These are phyloP conservation scores for Backusella westeae DNA, from an alignment of 192 early-diverging fungal species.

Conservation along the genomic window DNA sequence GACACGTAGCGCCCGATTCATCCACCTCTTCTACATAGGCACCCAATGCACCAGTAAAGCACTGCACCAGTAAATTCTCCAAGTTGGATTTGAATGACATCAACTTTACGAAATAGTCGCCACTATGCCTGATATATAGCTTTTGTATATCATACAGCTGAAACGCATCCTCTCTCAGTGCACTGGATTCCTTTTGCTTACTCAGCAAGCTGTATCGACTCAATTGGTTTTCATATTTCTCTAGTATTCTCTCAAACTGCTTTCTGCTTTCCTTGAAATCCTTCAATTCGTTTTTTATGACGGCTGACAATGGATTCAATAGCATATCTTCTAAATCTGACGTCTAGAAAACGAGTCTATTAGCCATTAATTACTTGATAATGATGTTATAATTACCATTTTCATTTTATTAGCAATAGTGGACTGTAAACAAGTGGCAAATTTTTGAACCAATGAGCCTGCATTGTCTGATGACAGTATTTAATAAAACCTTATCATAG, in stretches of 20 bases:
- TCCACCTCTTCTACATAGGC: slow-evolving; percentile 44
- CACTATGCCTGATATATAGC: slow-evolving; percentile 51
- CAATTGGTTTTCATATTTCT: slow-evolving; percentile 64
- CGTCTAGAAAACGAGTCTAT: slow-evolving; percentile 23
- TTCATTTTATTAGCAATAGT: slow-evolving; percentile 47
- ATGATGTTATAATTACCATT: slow-evolving; percentile 29
- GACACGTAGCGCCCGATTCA: slow-evolving; percentile 29
- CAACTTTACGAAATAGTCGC: slow-evolving; percentile 54
- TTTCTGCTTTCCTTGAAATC: slow-evolving; percentile 57
- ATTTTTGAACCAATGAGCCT: slow-evolving; percentile 40
- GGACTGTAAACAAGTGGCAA: slow-evolving; percentile 44
- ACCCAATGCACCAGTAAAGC: slow-evolving; percentile 44
- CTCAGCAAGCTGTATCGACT: slow-evolving; percentile 55
- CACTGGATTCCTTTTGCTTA: slow-evolving; percentile 63
- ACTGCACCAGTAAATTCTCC: slow-evolving; percentile 44
- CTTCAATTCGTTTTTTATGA: slow-evolving; percentile 60
- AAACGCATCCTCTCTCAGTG: slow-evolving; percentile 68
- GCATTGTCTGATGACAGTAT: slow-evolving; percentile 29
- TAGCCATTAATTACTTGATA: too few species aligned
- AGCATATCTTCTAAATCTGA: slow-evolving; percentile 60
- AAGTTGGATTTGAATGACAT: slow-evolving; percentile 54
- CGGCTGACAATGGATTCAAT: slow-evolving; percentile 53
- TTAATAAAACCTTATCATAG: neutral
- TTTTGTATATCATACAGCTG: slow-evolving; percentile 67
- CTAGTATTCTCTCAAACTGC: slow-evolving; percentile 44